Percentiles rank a stretch among this genome's conserved stretches.
These are phyloP conservation scores for Serendipita sp. DNA, from an alignment of 768 basidiomycete species.

Conservation along the genomic window DNA sequence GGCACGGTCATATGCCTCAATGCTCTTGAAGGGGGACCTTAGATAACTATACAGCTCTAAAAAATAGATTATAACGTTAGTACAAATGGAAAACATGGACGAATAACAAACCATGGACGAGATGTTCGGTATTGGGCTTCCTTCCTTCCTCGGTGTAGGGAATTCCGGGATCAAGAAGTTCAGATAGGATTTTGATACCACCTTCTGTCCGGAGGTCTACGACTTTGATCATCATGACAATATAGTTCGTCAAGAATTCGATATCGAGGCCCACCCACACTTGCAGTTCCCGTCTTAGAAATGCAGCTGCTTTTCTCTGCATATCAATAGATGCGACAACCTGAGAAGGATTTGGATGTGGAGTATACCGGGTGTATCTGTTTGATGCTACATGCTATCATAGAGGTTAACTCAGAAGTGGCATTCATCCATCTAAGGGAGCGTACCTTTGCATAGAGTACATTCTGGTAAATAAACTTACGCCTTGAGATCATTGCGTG, in stretches of 20 bases:
- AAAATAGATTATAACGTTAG: not conserved
- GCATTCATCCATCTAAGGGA: not conserved
- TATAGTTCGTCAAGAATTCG: slow-evolving; percentile 87
- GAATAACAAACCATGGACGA: slow-evolving; percentile 64
- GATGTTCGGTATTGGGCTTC: slow-evolving; percentile 72
- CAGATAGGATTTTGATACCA: slow-evolving; percentile 59
- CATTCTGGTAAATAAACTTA: slow-evolving; percentile 65
- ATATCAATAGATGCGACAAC: slow-evolving; percentile 64
- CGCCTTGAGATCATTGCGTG: slow-evolving; percentile 59
- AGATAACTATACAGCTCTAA: slow-evolving; percentile 80
- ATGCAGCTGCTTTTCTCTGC: slow-evolving; percentile 59
- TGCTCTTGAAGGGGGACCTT: slow-evolving; percentile 75
- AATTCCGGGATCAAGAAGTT: slow-evolving; percentile 71
- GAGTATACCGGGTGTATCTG: slow-evolving; percentile 68
- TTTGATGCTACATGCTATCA: slow-evolving; percentile 86
- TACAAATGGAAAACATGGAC: not conserved
- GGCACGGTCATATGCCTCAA: slow-evolving; percentile 63
- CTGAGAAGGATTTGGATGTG: slow-evolving; percentile 74
- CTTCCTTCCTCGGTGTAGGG: slow-evolving; percentile 41
- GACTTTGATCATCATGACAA: slow-evolving; percentile 77
- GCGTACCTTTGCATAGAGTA: slow-evolving; percentile 73
- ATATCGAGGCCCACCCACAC: slow-evolving; percentile 86
- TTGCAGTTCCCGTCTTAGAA: slow-evolving; percentile 69
- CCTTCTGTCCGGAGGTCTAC: slow-evolving; percentile 86
- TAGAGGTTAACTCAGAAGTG: slow-evolving; percentile 6